Evolutionary conservation across 805 yeast genomes (phyloP), one percentile per base, ranked within the genome.

Genomic region (Debaryomyces hansenii): DNA sequence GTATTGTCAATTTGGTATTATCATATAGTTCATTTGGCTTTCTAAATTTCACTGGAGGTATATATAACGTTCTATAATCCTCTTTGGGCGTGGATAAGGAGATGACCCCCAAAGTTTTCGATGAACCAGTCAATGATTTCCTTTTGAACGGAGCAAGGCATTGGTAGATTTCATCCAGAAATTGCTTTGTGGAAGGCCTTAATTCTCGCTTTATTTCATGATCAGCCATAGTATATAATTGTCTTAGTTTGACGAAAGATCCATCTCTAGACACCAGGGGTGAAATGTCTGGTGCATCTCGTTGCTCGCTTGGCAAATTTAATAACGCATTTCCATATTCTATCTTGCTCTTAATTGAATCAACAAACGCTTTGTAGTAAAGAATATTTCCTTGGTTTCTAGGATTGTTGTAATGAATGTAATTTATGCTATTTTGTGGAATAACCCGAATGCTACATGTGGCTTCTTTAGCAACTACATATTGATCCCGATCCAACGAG

Each of bases 31-130:
- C 32, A n/a, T 12, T 36, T 12, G 48, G 15, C 33, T 40, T 49
- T 21, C 74, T 50, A 41, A 51, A 69, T 42, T 51, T 54, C 2
- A 46, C 16, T 3, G 78, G 76, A 2, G 74, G 66, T 6, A 63
- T 59, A 46, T 72, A 72, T 3, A 52, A 53, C 4, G 62, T 50
- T 5, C 45, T 45, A 45, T 70, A 66, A 12, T 54, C 54, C 4
- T 51, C 50, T 44, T 69, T 65, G 1, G 75, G 75, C 0, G 74
- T 66, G 12, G 70, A 56, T 10, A 72, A 58, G 2, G 72, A 62
- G 1, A 72, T 41, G 2, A 66, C 48, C 1, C 75, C 75, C 39
- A 59, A 49, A 1, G 57, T 51, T 45, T 64, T 63, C 36, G 66
- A 54, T 15, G 48, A 45, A 0, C 73, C 70, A 3, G 75, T 64